Evolutionary conservation across 2,329 filamentous ascomycete genomes (phyloP).

Genomic region (Colletotrichum tamarilloi): DNA sequence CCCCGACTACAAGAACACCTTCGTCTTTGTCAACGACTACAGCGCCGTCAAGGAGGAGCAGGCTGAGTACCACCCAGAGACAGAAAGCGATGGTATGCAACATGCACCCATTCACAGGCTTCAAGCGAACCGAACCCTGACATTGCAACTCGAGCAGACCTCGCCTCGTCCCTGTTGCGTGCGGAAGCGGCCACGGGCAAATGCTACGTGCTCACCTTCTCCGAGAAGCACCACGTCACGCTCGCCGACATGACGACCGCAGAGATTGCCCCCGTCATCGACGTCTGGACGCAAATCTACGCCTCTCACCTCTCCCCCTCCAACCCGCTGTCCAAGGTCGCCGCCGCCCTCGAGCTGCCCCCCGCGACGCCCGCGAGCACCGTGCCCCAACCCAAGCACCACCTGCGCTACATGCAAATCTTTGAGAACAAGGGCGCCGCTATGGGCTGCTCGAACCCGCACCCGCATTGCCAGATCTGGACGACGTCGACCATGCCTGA

Average conservation of each 20-base stretch:
- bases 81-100: conserved; percentile 48
- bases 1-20: conserved; percentile 86
- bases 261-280: conserved; percentile 84
- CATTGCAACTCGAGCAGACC: conserved; percentile 57
- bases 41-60: conserved; percentile 96
- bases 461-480: conserved; percentile 98
- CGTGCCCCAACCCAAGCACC: conserved; percentile 70
- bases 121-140: background rate
- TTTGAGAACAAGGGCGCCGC: conserved; percentile 98
- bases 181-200: conserved; percentile 91
- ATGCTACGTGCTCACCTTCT: conserved; percentile 98
- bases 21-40: conserved; percentile 97
- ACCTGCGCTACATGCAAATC: conserved; percentile 98
- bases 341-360: conserved; percentile 53
- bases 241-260: conserved; percentile 85
- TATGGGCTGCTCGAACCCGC: conserved; percentile 99
- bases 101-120: no score
- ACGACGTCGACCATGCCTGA: conserved; percentile 91
- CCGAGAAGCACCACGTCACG: conserved; percentile 88
- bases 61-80: conserved; percentile 72
- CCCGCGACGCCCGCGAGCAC: conserved; percentile 49
- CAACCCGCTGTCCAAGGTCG: conserved; percentile 67
- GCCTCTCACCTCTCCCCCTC: conserved; percentile 79
- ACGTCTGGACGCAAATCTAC: conserved; percentile 94
- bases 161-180: conserved; percentile 80